These are phyloP conservation scores for Microdochium paspali DNA, from an alignment of 2,329 filamentous ascomycete genomes.

Conservation along the genomic window DNA sequence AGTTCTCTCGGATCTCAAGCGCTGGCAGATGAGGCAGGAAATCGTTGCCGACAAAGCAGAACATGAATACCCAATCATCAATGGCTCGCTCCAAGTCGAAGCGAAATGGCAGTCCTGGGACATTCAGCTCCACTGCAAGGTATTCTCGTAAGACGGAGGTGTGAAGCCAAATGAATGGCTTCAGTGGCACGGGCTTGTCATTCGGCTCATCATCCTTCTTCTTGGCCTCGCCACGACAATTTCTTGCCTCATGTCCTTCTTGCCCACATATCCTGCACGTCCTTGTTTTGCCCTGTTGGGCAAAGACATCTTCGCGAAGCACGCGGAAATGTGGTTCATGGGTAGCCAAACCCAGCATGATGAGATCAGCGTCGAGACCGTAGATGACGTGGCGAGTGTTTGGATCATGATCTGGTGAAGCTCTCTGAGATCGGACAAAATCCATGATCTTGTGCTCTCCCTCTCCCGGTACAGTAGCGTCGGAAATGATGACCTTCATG, in stretches of 20 bases:
- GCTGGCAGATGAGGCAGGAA: conserved; percentile 97
- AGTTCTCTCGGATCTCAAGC: conserved; percentile 91
- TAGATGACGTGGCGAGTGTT: conserved; percentile 98
- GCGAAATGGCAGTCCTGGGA: conserved; percentile 72
- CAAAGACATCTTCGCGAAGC: conserved; percentile 92
- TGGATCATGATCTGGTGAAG: conserved; percentile 83
- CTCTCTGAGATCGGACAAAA: conserved; percentile 87
- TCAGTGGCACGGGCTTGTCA: conserved; percentile 57
- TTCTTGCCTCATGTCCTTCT: conserved; percentile 78
- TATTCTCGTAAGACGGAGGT: conserved; percentile 90
- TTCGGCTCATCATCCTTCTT: conserved; percentile 77
- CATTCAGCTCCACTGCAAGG: conserved; percentile 77
- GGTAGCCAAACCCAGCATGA: conserved; percentile 94
- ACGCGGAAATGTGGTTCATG: conserved; percentile 97
- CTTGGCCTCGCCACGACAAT: conserved; percentile 73
- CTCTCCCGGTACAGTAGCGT: conserved; percentile 94
- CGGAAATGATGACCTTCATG: conserved; percentile 95
- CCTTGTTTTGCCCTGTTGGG: conserved; percentile 73
- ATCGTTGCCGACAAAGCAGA: conserved; percentile 97
- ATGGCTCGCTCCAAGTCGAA: conserved; percentile 92
- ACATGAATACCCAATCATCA: conserved; percentile 99
- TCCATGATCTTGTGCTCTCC: conserved; percentile 99
- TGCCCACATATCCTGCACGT: conserved; percentile 86
- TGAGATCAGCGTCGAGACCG: conserved; percentile 92
- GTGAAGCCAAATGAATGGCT: conserved; percentile 98